Percentiles rank a stretch among this genome's conserved stretches.
These are phyloP conservation scores for Microdochium trichocladiopsis DNA, from an alignment of 2,329 filamentous ascomycete genomes.

Conservation along the genomic window DNA sequence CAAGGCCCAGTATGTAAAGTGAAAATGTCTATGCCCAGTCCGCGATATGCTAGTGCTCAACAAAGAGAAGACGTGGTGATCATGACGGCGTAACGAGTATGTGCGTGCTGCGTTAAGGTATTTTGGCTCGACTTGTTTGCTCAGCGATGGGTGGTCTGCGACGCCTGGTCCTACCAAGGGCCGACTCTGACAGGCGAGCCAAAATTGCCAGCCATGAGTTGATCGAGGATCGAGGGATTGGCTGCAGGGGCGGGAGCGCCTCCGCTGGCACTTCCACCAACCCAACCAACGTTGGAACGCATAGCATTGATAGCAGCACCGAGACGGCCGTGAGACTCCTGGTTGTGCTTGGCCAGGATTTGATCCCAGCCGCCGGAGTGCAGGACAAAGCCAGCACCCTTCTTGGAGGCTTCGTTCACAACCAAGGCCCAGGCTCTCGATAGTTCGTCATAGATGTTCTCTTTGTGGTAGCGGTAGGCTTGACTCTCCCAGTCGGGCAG, in stretches of 20 bases:
- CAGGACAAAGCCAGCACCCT: slow-evolving; percentile 81
- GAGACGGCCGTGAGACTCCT: slow-evolving; percentile 76
- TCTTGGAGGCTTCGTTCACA: slow-evolving; percentile 83
- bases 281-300: slow-evolving; percentile 70
- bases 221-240: slow-evolving; percentile 52
- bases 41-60: neutral
- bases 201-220: slow-evolving; percentile 54
- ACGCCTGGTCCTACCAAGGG: slow-evolving; percentile 39
- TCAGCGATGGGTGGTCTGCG: neutral
- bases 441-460: slow-evolving; percentile 94
- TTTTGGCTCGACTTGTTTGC: neutral
- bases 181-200: slow-evolving; percentile 55
- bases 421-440: slow-evolving; percentile 89
- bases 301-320: slow-evolving; percentile 74
- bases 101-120: neutral
- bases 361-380: slow-evolving; percentile 92
- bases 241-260: slow-evolving; percentile 25
- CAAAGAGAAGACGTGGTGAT: neutral
- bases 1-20: neutral
- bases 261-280: slow-evolving; percentile 37
- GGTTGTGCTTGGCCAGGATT: slow-evolving; percentile 78
- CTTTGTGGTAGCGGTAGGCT: slow-evolving; percentile 85
- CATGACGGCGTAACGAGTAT: neutral
- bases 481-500: slow-evolving; percentile 88
- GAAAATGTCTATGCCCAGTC: neutral